Evolutionary conservation across 768 basidiomycete species (phyloP), one percentile per base, ranked within the genome.

Genomic region (Xerocomus brunneocitrinus): DNA sequence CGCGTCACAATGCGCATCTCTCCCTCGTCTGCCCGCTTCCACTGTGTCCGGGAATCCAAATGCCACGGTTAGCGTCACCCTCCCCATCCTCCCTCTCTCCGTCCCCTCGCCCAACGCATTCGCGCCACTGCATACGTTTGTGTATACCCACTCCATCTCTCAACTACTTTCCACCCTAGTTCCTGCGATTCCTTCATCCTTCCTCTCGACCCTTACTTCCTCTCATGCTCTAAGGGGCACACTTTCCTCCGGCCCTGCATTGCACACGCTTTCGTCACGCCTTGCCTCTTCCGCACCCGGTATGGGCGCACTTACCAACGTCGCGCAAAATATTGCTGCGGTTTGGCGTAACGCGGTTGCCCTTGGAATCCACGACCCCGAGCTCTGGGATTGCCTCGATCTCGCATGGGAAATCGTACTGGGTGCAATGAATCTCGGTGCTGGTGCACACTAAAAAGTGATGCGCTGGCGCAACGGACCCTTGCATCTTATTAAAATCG

Each of bases 261-360:
- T 85, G 34, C 82, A 84, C 66, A 74, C 74, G 42, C 78, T 85
- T 35, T 79, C 82, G 16, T 58, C 72, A 6, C 79, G 80, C 63
- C 75, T 85, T 30, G 74, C 74, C 60, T 68, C 74, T 8, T 75
- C 78, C 25, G 74, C 79, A 8, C 70, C 74, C 1, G 76, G 35
- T 51, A 66, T 69, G 35, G 73, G 71, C 28, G 76, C 74, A 13
- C 73, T 89, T 8, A 67, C 85, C 43, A 70, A 73, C 36, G 74
- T 79, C 49, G 70, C 78, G 5, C 67, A 73, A 48, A 70, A 64
- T 34, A 77, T 89, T 35, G 78, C 83, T 52, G 87, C 84, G 7
- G 66, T 90, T 31, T 91, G 87, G 86, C 75, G 79, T 53, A 90
- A 91, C 62, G 79, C 78, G 3, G 83, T 81, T 54, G 79, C 79